Evolutionary conservation across 2,329 filamentous ascomycete genomes (phyloP).

Genomic region (Bipolaris sorokiniana): DNA sequence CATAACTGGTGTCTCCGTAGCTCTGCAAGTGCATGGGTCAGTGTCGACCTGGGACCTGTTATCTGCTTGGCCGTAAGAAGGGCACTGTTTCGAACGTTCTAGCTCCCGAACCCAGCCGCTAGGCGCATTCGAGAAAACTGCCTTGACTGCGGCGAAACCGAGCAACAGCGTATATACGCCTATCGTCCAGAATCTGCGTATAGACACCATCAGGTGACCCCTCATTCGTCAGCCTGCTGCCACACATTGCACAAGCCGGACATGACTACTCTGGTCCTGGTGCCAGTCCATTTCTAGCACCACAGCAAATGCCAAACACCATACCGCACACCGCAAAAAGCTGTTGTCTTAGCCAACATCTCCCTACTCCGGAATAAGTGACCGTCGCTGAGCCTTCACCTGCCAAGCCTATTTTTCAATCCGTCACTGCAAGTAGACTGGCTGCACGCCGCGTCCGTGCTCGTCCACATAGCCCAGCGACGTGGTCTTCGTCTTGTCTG

Average conservation of each 20-base stretch:
- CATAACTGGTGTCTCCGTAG: background rate
- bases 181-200: background rate
- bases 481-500: conserved; percentile 52
- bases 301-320: background rate
- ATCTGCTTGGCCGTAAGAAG: conserved; percentile 11
- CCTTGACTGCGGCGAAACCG: background rate
- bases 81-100: conserved; percentile 6
- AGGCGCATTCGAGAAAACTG: background rate
- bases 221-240: background rate
- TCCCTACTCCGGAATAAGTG: conserved; percentile 32
- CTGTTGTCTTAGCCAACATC: background rate
- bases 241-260: no score
- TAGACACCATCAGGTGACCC: background rate
- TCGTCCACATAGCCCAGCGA: conserved; percentile 43
- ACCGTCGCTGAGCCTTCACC: conserved; percentile 36
- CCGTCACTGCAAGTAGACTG: conserved; percentile 45
- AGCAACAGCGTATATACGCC: no score
- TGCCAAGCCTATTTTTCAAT: conserved; percentile 48
- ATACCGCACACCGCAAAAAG: background rate
- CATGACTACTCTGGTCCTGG: no score
- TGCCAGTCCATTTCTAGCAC: background rate
- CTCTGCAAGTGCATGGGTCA: conserved; percentile 1
- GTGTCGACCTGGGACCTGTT: background rate
- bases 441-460: conserved; percentile 50
- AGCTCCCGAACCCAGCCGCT: conserved; percentile 1